Base-by-base conservation (phyloP, 2,329 filamentous ascomycete genomes). In the Trichoderma hamatum region DNA sequence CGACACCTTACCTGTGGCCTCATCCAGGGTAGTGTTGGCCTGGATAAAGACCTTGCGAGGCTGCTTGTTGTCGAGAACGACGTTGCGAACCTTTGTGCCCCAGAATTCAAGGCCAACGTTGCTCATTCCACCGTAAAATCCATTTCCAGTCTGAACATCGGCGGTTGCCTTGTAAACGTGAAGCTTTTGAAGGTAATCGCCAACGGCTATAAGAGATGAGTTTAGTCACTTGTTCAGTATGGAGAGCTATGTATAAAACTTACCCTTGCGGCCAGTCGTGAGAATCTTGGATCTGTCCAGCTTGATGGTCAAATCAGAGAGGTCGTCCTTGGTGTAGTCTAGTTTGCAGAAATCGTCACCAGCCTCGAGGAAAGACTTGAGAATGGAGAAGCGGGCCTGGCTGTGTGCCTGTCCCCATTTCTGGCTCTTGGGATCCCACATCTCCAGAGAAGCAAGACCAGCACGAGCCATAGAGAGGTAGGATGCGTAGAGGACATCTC, bases 371-470 rank as follows among this genome's bases (percentile, higher is more conserved):
- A 97, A 94, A 74, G 89, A 94, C 77, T 86, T 89, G 51, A 97
- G 83, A 75, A 97, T 97, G 63, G 91, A 92, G 82, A 94, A 97
- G 13, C 94, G 91, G 26, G 94, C 94, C 80, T 97, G 93, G 81
- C 93, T 96, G 78, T 97, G 94, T 72, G 92, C 88, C 80, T 97
- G 94, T 10, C 94, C 94, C 94, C 94, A 97, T 82, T 97, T 97
- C 73, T 89, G 85, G 74, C 87, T 90, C 82, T 94, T 94, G 6
- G 94, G 94, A 76, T 97, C 94, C 94, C 94, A 98, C 85, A 96
- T 93, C 78, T 98, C 95, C 26, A 98, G 86, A 1, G 94, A 92
- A 6, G 90, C 88, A 55, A 99, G 84, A 70, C 96, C 96, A n/a
- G 94, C 93, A 46, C 94, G 89, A 16, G 96, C 96, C 95, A 99